phyloP scores from a whole-genome alignment of 768 basidiomycete species.

The Filobasidium wieringae region DNA sequence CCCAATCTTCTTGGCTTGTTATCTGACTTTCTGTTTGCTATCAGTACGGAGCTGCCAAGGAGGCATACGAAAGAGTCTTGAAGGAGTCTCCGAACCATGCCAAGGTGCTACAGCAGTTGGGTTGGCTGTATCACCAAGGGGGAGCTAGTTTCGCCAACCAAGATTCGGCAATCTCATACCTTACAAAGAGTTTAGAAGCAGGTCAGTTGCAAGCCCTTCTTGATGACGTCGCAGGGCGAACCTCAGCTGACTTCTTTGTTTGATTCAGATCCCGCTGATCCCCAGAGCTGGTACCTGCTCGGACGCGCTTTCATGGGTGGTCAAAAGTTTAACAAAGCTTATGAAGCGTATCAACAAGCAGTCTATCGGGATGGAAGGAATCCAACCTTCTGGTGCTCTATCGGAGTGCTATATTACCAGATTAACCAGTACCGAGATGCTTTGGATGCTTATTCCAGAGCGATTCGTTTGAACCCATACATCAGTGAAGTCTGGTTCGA shows the following conservation, averaged over 20 bases:
- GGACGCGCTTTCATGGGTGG: slow-evolving; percentile 98
- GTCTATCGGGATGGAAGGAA: slow-evolving; percentile 98
- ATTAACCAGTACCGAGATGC: slow-evolving; percentile 99
- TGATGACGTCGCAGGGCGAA: neutral
- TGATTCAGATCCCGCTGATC: slow-evolving; percentile 79
- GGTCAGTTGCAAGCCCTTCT: slow-evolving; percentile 47
- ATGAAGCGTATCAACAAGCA: slow-evolving; percentile 98
- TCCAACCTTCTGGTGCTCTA: slow-evolving; percentile 99
- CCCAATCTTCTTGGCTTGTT: neutral
- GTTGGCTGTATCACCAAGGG: slow-evolving; percentile 94
- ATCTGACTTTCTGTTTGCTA: neutral
- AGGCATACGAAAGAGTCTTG: slow-evolving; percentile 92
- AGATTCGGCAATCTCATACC: slow-evolving; percentile 80
- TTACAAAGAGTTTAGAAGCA: slow-evolving; percentile 89
- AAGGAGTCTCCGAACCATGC: slow-evolving; percentile 85
- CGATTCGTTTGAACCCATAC: slow-evolving; percentile 97
- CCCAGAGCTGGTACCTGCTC: slow-evolving; percentile 97
- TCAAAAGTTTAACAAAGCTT: slow-evolving; percentile 97
- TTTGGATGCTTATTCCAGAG: slow-evolving; percentile 94
- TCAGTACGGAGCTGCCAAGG: slow-evolving; percentile 81
- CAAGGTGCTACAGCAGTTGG: slow-evolving; percentile 94
- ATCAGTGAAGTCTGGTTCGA: slow-evolving; percentile 94
- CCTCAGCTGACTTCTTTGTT: neutral
- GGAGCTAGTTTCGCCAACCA: slow-evolving; percentile 92
- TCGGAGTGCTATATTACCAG: slow-evolving; percentile 97